Percentiles rank a stretch among this genome's conserved stretches.
phyloP scores from a whole-genome alignment of 768 basidiomycete species.

The Mycena amicta region DNA sequence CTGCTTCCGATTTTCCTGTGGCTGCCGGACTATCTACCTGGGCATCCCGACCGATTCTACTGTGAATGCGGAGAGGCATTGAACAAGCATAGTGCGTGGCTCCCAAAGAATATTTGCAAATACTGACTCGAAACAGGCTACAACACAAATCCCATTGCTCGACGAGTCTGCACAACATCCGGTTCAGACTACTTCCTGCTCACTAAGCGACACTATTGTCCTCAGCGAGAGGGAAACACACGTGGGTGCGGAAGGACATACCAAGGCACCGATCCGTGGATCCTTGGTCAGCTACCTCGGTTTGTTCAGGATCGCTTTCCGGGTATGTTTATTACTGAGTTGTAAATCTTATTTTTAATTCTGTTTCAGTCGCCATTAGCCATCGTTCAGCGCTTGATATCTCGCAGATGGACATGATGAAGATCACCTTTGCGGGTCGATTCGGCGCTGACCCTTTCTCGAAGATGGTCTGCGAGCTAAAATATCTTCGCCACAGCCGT shows the following conservation, averaged over 20 bases:
- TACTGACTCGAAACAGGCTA: slow-evolving; percentile 7
- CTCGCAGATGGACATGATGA: slow-evolving; percentile 15
- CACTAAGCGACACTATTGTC: slow-evolving; percentile 13
- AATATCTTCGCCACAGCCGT: slow-evolving; percentile 11
- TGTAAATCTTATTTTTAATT: background rate
- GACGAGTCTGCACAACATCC: slow-evolving; percentile 10
- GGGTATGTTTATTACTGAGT: slow-evolving; percentile 5
- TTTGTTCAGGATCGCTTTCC: slow-evolving; percentile 20
- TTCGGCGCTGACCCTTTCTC: slow-evolving; percentile 21
- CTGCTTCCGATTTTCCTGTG: slow-evolving; percentile 17
- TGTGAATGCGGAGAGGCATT: slow-evolving; percentile 9
- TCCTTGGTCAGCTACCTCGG: slow-evolving; percentile 10
- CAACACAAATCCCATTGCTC: slow-evolving; percentile 14
- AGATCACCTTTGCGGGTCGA: slow-evolving; percentile 14
- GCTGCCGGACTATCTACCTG: slow-evolving; percentile 17
- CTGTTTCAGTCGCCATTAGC: slow-evolving; percentile 11
- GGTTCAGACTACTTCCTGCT: slow-evolving; percentile 16
- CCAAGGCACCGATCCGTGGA: slow-evolving; percentile 18
- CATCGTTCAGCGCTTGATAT: slow-evolving; percentile 15
- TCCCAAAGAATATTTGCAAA: background rate
- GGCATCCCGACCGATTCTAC: slow-evolving; percentile 9
- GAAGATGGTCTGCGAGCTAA: slow-evolving; percentile 17
- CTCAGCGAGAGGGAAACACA: background rate
- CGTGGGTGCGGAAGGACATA: slow-evolving; percentile 15
- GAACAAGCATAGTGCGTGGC: slow-evolving; percentile 3